Conservation (phyloP, 2,329 filamentous ascomycete genomes). For the Pseudocercospora fijiensis region DNA sequence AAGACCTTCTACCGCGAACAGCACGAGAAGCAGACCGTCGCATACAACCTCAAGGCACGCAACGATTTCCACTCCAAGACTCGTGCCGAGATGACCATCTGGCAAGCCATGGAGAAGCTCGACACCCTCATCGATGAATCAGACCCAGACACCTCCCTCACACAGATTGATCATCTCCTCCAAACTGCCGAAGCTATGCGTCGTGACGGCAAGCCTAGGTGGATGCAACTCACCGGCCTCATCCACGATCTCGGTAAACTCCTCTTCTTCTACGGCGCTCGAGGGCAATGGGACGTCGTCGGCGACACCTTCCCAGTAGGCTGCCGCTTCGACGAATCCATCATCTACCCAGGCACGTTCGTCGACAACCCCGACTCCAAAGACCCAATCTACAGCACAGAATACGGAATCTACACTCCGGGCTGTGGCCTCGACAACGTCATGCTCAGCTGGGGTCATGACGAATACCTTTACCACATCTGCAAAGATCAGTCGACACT, state of each 20-base stretch:
- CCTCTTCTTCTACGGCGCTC: conserved; percentile 75
- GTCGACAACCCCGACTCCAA: conserved; percentile 69
- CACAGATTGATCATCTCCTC: conserved; percentile 85
- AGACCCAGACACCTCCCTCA: conserved; percentile 83
- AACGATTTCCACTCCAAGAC: conserved; percentile 66
- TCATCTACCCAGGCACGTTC: conserved; percentile 81
- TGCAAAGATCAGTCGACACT: conserved; percentile 78
- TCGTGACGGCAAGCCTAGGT: conserved; percentile 75
- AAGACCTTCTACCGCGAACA: conserved; percentile 80
- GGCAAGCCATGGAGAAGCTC: conserved; percentile 90
- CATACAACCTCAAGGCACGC: conserved; percentile 81
- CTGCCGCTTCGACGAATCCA: conserved; percentile 69
- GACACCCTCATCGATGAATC: conserved; percentile 88
- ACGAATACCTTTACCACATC: conserved; percentile 84
- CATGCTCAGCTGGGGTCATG: conserved; percentile 88
- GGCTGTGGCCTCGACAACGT: conserved; percentile 82
- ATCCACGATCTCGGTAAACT: conserved; percentile 81
- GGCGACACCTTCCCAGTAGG: conserved; percentile 82
- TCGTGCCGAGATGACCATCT: conserved; percentile 76
- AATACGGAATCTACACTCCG: conserved; percentile 75
- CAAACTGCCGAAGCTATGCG: conserved; percentile 88
- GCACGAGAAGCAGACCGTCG: conserved; percentile 70
- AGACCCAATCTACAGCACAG: conserved; percentile 70
- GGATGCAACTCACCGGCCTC: conserved; percentile 76
- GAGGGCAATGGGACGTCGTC: conserved; percentile 91